Percentiles rank a stretch among this genome's conserved stretches.
These are phyloP conservation scores for Cucumis cinereus DNA, from an alignment of 306 rosid species.

Conservation along the genomic window DNA sequence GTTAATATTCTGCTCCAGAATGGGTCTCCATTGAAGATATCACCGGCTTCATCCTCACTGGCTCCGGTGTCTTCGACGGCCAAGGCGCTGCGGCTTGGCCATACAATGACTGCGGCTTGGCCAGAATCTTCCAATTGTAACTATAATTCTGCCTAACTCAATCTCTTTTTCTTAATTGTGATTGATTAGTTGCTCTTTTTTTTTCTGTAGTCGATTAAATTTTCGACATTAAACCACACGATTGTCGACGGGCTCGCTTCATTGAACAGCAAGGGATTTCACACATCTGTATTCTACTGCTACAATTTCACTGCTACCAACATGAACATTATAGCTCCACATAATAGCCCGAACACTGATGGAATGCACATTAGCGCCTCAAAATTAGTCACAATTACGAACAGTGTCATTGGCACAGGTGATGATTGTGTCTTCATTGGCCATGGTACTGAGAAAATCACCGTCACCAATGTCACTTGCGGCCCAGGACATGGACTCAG, in stretches of 20 bases:
- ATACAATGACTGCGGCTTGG: constrained; percentile 19
- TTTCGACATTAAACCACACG: constrained; percentile 22
- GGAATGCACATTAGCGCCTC: constrained; percentile 49
- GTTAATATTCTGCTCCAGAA: constrained; percentile 30
- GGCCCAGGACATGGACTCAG: constrained; percentile 79
- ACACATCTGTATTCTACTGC: constrained; percentile 16
- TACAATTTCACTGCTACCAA: constrained; percentile 16
- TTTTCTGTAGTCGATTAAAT: constrained; percentile 37
- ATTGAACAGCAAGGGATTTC: constrained; percentile 45
- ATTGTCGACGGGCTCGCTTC: constrained; percentile 30
- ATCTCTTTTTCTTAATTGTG: background rate
- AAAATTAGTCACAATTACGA: constrained; percentile 9
- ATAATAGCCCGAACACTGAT: constrained; percentile 61
- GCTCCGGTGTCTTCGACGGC: constrained; percentile 55
- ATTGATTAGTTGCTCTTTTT: background rate
- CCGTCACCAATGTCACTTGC: constrained; percentile 26
- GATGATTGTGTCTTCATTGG: constrained; percentile 71
- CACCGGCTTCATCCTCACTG: constrained; percentile 29
- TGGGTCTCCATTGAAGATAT: constrained; percentile 42
- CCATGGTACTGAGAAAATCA: constrained; percentile 15
- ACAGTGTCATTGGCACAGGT: constrained; percentile 43
- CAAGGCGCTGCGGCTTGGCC: constrained; percentile 43
- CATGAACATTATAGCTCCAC: constrained; percentile 35
- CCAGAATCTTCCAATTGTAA: constrained; percentile 36
- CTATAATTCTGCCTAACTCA: background rate